Evolutionary conservation across 2,329 filamentous ascomycete genomes (phyloP), one percentile per base, ranked within the genome.

Genomic region (Fusarium annulatum): DNA sequence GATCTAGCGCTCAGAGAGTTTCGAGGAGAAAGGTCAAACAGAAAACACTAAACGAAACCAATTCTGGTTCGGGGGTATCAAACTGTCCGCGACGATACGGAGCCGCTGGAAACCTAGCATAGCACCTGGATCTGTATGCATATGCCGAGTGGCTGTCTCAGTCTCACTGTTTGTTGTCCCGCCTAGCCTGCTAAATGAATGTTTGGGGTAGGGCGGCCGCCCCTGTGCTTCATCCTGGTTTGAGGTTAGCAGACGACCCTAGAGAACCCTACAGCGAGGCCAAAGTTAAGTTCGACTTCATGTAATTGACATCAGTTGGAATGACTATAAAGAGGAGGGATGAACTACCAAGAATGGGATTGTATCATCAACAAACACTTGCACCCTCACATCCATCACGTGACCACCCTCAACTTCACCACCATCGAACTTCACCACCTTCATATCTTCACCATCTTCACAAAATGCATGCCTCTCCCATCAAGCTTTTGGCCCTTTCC

Each of bases 201-300:
- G 34, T 53, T 63, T 57, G 41, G 30, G 33, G 58, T 28, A 26
- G 45, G 58, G 52, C 71, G 71, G 71, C 71, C 70, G 71, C 62
- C 52, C 28, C 46, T 55, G 61, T 67, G 70, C 70, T 57, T 73
- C 70, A 73, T 52, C 57, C 66, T 70, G 55, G 71, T 73, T 74
- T 73, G 67, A 71, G 53, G 61, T 58, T 73, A 59, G 56, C 56
- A 41, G 55, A 46, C 46, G 64, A 33, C 62, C 58, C 55, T 48
- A 36, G 55, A 45, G 52, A 59, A n/a, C 58, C 58, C 49, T 48
- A 36, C 45, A 38, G 52, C 48, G 30, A 55, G n/a, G 19, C 23
- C 16, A 23, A 43, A 38, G 64, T 42, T 69, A 46, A 53, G 69
- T 26, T 41, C 33, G 33, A 63, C 49, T 39, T 55, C 42, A 67